Base-by-base conservation (phyloP, 495 filamentous ascomycete species). In the Penicillium paxilli region DNA sequence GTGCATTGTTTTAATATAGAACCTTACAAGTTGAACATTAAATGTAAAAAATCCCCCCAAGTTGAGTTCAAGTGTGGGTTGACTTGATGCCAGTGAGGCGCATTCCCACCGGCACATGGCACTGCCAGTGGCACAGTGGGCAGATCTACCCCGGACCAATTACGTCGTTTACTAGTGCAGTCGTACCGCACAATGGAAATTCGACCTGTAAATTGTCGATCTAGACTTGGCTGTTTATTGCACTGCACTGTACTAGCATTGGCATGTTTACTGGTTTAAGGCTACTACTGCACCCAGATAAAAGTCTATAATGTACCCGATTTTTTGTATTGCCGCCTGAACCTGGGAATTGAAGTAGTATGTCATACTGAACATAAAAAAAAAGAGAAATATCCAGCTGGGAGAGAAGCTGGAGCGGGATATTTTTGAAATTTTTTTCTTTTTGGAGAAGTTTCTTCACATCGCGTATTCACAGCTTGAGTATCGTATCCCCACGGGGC, bases 321-420 rank as follows among this genome's bases (percentile, higher is more conserved):
- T 65, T 67, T 59, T n/a, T 68, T 59, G 59, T 55, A 64, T 65
- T 69, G 62, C 66, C 65, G 58, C 64, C 61, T 68, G 60, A 70
- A 69, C 66, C 65, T 72, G 64, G 65, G 68, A 68, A 67, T 67
- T 61, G 64, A 58, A 63, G 55, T 60, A 59, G 54, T 70, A 73
- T 60, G 64, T 72, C 72, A 65, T 73, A 72, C 69, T 72, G 58
- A 68, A 72, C 70, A 73, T 75, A 54, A 73, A 71, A 68, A 40
- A 57, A 47, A 59, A 4, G 11, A 40, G 5, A 16, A 16, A 62
- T 59, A 63, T 64, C 64, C 68, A 69, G 67, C 69, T n/a, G n/a
- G n/a, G n/a, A 56, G 57, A 59, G 50, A 53, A 55, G 67, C 65
- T 71, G 63, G 62, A 62, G 64, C 60, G 60, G 70, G 69, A 69